These are phyloP conservation scores for Exutisphaerella laricina DNA, from an alignment of 2,329 filamentous ascomycete species.

Conservation along the genomic window DNA sequence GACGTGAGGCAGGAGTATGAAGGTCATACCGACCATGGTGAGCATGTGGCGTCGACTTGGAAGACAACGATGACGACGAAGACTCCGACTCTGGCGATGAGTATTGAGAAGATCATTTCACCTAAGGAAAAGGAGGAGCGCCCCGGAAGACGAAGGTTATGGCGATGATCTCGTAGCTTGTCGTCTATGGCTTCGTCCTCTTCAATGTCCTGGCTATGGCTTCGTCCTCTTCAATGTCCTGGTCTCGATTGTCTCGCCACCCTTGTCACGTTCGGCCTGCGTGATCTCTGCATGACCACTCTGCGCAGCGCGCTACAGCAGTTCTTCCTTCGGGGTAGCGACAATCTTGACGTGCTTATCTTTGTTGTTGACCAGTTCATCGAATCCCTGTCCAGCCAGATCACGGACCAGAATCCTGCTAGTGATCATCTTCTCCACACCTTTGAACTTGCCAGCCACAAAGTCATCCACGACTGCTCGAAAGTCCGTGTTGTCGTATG, in stretches of 20 bases:
- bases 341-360: constrained; percentile 13
- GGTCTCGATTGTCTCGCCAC: neutral
- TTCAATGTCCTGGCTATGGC: neutral
- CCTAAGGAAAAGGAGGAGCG: too few relatives aligned
- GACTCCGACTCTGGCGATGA: too few relatives aligned
- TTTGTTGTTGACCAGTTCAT: constrained; percentile 11
- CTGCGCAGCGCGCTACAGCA: neutral
- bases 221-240: neutral
- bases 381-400: constrained; percentile 5
- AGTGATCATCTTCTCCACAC: constrained; percentile 12
- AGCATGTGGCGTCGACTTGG: too few relatives aligned
- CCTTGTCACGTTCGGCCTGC: neutral
- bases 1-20: too few relatives aligned
- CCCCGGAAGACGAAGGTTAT: too few relatives aligned
- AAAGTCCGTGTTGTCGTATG: constrained; percentile 19
- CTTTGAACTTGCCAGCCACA: constrained; percentile 7
- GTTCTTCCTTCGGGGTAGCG: constrained; percentile 7
- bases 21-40: too few relatives aligned
- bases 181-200: constrained; percentile 1
- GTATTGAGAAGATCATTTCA: too few relatives aligned
- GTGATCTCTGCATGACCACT: neutral
- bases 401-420: constrained; percentile 9
- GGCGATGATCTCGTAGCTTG: too few relatives aligned
- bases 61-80: too few relatives aligned
- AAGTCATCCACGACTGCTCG: constrained; percentile 9